Percentiles rank a stretch among this genome's conserved stretches.
Conservation (phyloP, 2,329 filamentous ascomycete genomes). For the Fusarium sublunatum region DNA sequence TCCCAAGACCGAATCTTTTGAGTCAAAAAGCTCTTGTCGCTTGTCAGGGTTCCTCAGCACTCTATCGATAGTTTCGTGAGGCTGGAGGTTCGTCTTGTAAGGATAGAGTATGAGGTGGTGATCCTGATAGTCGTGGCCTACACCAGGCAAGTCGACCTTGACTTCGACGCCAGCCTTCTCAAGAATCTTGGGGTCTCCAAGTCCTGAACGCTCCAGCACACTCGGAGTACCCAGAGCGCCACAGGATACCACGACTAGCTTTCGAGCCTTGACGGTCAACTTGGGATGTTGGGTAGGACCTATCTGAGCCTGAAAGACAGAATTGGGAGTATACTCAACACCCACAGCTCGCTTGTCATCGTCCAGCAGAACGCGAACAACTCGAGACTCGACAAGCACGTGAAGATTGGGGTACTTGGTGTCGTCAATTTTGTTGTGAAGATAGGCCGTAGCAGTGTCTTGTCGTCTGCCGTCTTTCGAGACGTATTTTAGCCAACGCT, state of each 20-base stretch:
- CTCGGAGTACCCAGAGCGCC: conserved; percentile 65
- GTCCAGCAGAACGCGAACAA: conserved; percentile 64
- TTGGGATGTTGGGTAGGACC: conserved; percentile 21
- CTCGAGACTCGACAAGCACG: conserved; percentile 66
- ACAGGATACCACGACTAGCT: conserved; percentile 50
- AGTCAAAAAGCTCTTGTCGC: conserved; percentile 57
- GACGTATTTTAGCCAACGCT: conserved; percentile 56
- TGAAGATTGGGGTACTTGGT: conserved; percentile 67
- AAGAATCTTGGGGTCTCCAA: conserved; percentile 65
- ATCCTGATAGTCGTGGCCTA: conserved; percentile 66
- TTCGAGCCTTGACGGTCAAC: conserved; percentile 44
- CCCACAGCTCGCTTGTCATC: conserved; percentile 65
- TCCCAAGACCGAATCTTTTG: conserved; percentile 62
- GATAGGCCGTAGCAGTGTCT: conserved; percentile 66
- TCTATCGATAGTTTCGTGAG: conserved; percentile 59
- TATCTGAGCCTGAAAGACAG: conserved; percentile 38
- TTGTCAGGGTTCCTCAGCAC: conserved; percentile 61
- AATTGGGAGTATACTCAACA: conserved; percentile 66
- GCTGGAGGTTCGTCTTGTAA: conserved; percentile 54
- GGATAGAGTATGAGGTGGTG: conserved; percentile 65
- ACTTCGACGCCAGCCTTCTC: conserved; percentile 59
- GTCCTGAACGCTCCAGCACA: conserved; percentile 71
- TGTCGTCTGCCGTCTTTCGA: conserved; percentile 63
- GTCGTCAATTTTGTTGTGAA: conserved; percentile 48
- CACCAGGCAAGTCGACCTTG: conserved; percentile 60